A percentile compares a stretch with the other conserved stretches of the same genome.
Evolutionary conservation across 2,329 filamentous ascomycete genomes (phyloP).

Genomic region (Sporothrix mexicana): DNA sequence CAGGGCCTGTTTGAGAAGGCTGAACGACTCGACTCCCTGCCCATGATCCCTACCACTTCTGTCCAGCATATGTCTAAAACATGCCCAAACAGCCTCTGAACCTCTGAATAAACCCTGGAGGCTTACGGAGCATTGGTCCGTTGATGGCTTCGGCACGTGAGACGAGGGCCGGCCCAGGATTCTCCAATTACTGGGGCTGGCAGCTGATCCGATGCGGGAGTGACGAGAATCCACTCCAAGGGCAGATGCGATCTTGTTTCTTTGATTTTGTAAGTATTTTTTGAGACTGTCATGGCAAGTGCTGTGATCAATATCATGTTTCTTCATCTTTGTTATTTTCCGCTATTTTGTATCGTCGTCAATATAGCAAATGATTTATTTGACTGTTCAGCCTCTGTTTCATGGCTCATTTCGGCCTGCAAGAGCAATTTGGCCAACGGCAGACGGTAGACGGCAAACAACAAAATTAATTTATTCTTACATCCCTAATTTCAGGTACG

Average conservation of each 20-base stretch:
- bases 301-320: too few relatives aligned
- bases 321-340: background rate
- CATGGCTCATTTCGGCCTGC: constrained; percentile 8
- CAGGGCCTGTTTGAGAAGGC: constrained; percentile 20
- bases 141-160: constrained; percentile 24
- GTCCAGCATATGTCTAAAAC: too few relatives aligned
- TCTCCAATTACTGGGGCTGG: constrained; percentile 10
- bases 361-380: background rate
- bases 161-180: constrained; percentile 15
- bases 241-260: background rate
- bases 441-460: background rate
- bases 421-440: background rate
- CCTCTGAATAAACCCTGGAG: background rate
- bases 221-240: background rate
- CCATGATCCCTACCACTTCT: background rate
- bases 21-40: constrained; percentile 9
- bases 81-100: too few relatives aligned
- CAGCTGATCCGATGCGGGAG: background rate
- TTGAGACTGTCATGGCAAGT: too few relatives aligned
- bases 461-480: background rate
- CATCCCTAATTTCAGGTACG: background rate
- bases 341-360: background rate
- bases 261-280: background rate
- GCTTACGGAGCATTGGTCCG: background rate
- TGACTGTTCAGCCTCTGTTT: constrained; percentile 13